Conservation (phyloP, 805 yeast species). For the Yarrowia sp. region DNA sequence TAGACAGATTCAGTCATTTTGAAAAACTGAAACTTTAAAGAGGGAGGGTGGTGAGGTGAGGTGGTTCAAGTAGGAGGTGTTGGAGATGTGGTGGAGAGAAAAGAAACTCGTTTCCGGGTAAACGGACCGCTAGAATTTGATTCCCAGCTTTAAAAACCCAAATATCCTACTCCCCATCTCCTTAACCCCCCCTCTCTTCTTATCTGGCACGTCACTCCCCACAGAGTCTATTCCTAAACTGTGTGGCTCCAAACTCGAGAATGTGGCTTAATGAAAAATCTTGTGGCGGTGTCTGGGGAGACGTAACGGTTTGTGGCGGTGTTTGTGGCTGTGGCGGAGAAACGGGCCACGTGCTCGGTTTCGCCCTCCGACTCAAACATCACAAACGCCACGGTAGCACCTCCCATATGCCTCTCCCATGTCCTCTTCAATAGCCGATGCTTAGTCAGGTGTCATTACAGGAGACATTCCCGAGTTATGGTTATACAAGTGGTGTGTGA, state of each 20-base stretch:
- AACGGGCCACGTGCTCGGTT: no score
- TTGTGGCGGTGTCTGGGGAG: constrained; percentile 6
- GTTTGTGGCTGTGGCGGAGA: not conserved
- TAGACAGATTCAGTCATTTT: not conserved
- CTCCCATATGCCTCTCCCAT: no score
- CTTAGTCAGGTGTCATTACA: no score
- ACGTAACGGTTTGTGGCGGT: constrained; percentile 7
- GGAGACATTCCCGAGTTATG: no score
- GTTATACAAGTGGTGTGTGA: no score
- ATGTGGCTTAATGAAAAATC: not conserved
- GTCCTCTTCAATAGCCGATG: no score
- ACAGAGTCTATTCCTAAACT: not conserved
- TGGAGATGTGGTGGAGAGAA: not conserved
- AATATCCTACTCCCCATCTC: not conserved
- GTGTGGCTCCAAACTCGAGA: not conserved
- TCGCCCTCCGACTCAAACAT: no score
- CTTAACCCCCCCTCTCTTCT: not conserved
- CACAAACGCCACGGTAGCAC: no score
- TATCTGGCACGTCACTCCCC: not conserved
- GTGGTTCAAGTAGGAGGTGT: not conserved
- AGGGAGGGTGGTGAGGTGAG: no score
- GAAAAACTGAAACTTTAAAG: not conserved
- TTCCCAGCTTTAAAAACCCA: no score
- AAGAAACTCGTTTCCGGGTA: no score
- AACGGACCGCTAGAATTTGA: no score